Base-by-base conservation (phyloP, 768 basidiomycete genomes). In the Obba rivulosa region DNA sequence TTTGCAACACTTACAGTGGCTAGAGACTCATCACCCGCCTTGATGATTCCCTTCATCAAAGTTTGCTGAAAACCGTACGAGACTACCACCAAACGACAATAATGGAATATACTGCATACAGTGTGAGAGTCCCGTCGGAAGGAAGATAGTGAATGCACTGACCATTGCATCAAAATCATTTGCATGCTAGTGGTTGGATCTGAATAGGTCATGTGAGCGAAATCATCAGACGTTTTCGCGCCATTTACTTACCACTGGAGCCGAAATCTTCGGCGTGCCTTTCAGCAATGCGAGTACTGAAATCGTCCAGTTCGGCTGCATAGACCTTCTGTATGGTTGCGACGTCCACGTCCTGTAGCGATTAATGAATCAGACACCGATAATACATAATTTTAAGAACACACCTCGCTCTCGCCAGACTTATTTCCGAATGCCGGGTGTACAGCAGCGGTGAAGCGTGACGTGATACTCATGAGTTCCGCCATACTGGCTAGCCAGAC, bases 21-120 rank as follows among this genome's bases (percentile, higher is more conserved):
- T 5, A 31, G 13, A 7, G 28, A 31, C 28, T 31, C 28, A 13
- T 31, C 43, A 34, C 34, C 51, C 24, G 65, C 53, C 36, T 62
- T 56, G 37, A 80, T 62, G 28, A 79, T 64, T 34, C 18, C 72
- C 66, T 43, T 64, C 51, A 54, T 70, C 71, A 38, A 66, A 64
- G 37, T 68, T 40, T 74, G 66, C 55, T 80, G 77, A 57, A 84
- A 79, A 0, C 74, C 80, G 38, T 69, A 69, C 11, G 78, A 72
- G 40, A 79, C 73, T 11, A 82, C 76, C 24, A 80, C 79, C 34
- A 84, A 62, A 34, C 78, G 75, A 41, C 54, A 58, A 45, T 53
- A 55, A 41, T 59, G 50, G 45, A 49, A 57, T 11, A 31, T 31
- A 13, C 28, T 31, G 28, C 13, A 31, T 5, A 43, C 41, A 18